A percentile compares a stretch with the other conserved stretches of the same genome.
phyloP scores from a whole-genome alignment of 2,329 filamentous ascomycete species.

The Ceratocystis variospora region DNA sequence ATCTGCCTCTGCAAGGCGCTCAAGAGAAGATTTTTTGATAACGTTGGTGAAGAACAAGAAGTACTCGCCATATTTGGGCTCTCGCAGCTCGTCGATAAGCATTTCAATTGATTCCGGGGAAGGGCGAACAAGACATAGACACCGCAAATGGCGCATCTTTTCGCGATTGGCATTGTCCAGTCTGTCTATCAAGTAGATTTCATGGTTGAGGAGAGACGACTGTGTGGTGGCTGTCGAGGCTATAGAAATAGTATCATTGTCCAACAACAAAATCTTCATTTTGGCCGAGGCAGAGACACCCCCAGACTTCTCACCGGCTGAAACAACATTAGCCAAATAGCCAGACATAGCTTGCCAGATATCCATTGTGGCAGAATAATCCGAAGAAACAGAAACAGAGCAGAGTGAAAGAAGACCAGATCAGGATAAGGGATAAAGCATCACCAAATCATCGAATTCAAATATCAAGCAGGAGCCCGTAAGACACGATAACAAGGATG shows the following conservation, averaged over 20 bases:
- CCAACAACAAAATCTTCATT: conserved; percentile 95
- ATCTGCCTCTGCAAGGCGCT: conserved; percentile 87
- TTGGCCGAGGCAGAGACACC: conserved; percentile 67
- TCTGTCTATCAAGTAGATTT: conserved; percentile 95
- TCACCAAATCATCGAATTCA: neutral
- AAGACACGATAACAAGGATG: neutral
- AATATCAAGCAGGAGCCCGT: neutral
- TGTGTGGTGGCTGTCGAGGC: conserved; percentile 93
- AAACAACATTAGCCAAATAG: conserved; percentile 88
- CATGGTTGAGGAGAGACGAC: conserved; percentile 84
- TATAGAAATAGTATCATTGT: conserved; percentile 86
- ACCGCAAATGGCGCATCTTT: conserved; percentile 95
- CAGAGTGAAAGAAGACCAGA: neutral
- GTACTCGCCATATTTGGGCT: conserved; percentile 96
- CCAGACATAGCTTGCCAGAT: conserved; percentile 82
- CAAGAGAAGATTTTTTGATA: conserved; percentile 87
- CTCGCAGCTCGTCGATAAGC: conserved; percentile 85
- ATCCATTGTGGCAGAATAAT: conserved; percentile 52
- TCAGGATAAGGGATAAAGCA: neutral
- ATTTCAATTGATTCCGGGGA: conserved; percentile 86
- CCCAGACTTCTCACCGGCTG: conserved; percentile 28
- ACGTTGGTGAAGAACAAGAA: conserved; percentile 96
- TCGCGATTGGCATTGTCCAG: conserved; percentile 80
- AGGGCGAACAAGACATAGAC: conserved; percentile 82
- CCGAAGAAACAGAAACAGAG: neutral